phyloP scores from a whole-genome alignment of 2,329 filamentous ascomycete species.

The Aciculosporium take region DNA sequence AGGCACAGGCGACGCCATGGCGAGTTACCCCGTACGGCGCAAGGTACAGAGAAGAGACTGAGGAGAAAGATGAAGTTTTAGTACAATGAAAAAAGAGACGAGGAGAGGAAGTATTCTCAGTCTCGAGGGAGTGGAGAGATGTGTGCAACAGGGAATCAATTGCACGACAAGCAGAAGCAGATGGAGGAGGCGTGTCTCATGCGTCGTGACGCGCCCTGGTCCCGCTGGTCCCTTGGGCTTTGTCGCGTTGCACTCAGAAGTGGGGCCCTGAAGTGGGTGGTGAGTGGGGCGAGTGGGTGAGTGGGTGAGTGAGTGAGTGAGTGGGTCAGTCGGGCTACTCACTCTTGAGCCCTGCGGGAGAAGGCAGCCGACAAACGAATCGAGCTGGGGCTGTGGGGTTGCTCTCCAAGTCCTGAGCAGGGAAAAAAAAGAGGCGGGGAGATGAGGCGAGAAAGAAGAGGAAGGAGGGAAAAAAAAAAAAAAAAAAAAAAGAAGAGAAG shows the following conservation, averaged over 20 bases:
- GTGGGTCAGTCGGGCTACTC: too few relatives aligned
- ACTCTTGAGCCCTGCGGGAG: too few relatives aligned
- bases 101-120: neutral
- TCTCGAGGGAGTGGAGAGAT: slow-evolving; percentile 1
- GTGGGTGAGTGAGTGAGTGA: slow-evolving; percentile 5
- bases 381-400: neutral
- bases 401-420: neutral
- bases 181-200: slow-evolving; percentile 24
- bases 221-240: neutral
- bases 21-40: slow-evolving; percentile 6
- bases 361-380: neutral
- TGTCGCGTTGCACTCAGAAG: slow-evolving; percentile 4
- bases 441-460: neutral
- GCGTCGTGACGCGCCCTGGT: slow-evolving; percentile 20
- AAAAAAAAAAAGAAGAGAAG: neutral
- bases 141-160: slow-evolving; percentile 10
- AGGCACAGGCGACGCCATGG: slow-evolving; percentile 27
- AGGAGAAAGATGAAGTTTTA: neutral
- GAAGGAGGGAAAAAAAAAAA: neutral
- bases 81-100: neutral
- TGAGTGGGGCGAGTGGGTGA: too few relatives aligned
- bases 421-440: neutral
- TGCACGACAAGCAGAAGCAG: slow-evolving; percentile 17
- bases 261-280: too few relatives aligned
- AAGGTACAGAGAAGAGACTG: neutral